A percentile compares a stretch with the other conserved stretches of the same genome.
Conservation (phyloP, 306 rosid genomes). For the Castanospermum australe region DNA sequence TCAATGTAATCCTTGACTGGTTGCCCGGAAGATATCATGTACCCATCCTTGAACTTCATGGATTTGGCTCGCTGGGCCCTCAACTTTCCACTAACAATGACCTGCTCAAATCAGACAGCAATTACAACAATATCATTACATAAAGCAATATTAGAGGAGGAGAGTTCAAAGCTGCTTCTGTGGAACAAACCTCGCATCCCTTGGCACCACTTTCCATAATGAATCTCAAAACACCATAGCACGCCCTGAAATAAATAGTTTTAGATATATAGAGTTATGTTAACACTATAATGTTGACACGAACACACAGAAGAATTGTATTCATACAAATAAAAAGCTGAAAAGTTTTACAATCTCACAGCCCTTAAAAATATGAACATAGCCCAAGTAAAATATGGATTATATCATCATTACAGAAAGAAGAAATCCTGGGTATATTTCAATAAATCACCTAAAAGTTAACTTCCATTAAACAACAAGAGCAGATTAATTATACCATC, state of each 20-base stretch:
- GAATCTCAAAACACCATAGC: conserved; percentile 65
- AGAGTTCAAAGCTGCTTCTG: neutral
- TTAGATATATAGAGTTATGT: neutral
- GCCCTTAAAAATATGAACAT: neutral
- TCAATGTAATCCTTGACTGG: conserved; percentile 76
- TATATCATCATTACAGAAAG: neutral
- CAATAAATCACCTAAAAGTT: neutral
- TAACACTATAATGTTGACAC: too few species aligned
- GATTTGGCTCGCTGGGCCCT: conserved; percentile 78
- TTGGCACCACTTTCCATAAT: conserved; percentile 70
- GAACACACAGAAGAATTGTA: neutral
- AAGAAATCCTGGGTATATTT: too few species aligned
- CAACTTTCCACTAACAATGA: conserved; percentile 70
- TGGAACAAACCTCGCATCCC: conserved; percentile 46
- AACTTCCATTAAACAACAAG: neutral
- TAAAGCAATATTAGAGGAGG: neutral
- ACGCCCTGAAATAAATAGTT: conserved; percentile 40
- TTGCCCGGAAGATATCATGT: conserved; percentile 81
- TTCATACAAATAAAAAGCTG: too few species aligned
- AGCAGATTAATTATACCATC: neutral
- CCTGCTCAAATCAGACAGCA: conserved; percentile 23
- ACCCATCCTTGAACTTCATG: conserved; percentile 80
- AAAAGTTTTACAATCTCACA: neutral
- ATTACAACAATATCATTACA: neutral
- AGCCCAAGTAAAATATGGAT: neutral